These are phyloP conservation scores for Hyphopichia buzzinii DNA, from an alignment of 1,139 yeast species.

Conservation along the genomic window DNA sequence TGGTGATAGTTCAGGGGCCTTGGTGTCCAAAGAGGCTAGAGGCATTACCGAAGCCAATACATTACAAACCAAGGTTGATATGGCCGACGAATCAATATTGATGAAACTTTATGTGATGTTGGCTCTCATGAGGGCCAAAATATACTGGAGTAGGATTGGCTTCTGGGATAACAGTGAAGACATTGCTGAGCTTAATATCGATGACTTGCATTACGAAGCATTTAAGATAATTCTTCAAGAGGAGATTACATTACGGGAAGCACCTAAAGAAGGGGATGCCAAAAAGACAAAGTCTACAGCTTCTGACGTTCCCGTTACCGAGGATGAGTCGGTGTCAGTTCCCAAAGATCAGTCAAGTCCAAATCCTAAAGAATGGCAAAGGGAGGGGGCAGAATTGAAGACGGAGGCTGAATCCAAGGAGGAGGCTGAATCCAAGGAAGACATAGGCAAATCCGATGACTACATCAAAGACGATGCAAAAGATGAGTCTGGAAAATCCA, in stretches of 20 bases:
- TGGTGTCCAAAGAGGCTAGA: slow-evolving; percentile 4
- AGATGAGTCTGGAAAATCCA: slow-evolving; percentile 1
- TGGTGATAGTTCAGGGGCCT: slow-evolving; percentile 1
- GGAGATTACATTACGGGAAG: slow-evolving; percentile 2
- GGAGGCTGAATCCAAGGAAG: slow-evolving; percentile 4
- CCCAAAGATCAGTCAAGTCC: no score
- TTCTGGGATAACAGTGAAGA: slow-evolving; percentile 49
- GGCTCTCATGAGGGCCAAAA: slow-evolving; percentile 36
- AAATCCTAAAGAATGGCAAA: slow-evolving; percentile 1
- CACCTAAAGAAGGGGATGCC: neutral
- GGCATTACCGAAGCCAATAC: slow-evolving; percentile 8
- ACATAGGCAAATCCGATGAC: slow-evolving; percentile 1
- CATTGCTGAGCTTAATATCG: slow-evolving; percentile 28
- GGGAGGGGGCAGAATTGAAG: no score
- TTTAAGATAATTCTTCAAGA: slow-evolving; percentile 11
- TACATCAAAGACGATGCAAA: slow-evolving; percentile 5
- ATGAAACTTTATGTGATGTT: slow-evolving; percentile 26
- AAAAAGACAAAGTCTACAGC: no score
- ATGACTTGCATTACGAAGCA: slow-evolving; percentile 24
- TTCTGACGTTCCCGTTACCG: no score
- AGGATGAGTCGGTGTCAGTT: no score
- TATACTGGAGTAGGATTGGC: slow-evolving; percentile 88
- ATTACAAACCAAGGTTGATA: slow-evolving; percentile 12
- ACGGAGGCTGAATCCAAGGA: slow-evolving; percentile 1
- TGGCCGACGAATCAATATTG: slow-evolving; percentile 22